Conservation (phyloP, 2,329 filamentous ascomycete genomes). For the Fusarium hostae region DNA sequence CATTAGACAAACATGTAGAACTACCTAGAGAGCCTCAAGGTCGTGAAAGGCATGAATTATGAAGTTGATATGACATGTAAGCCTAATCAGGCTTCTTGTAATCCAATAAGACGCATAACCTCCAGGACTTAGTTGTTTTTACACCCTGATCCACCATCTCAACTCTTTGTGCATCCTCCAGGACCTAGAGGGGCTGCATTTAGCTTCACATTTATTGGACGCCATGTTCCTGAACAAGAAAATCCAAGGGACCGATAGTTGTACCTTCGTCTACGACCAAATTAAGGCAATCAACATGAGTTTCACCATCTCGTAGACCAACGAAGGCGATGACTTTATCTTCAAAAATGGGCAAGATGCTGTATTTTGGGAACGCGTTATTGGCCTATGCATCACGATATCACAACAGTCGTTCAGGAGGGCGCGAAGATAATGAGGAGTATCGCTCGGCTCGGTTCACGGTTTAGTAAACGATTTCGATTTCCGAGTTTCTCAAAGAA, state of each 20-base stretch:
- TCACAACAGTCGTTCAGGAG: too few species aligned
- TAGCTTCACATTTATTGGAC: not conserved
- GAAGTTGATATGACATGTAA: rapidly evolving
- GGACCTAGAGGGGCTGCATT: not conserved
- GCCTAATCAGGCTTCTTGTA: rapidly evolving
- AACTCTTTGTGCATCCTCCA: too few species aligned
- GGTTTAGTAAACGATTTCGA: not conserved
- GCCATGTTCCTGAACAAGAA: not conserved
- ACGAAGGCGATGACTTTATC: not conserved
- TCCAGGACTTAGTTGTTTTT: too few species aligned
- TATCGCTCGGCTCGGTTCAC: not conserved
- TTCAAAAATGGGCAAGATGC: not conserved
- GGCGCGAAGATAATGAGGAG: not conserved
- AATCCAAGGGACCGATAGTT: not conserved
- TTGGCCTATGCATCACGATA: not conserved
- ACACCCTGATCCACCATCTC: too few species aligned
- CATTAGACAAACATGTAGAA: not conserved
- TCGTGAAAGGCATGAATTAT: not conserved
- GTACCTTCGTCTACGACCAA: not conserved
- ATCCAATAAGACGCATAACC: not conserved
- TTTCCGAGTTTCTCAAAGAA: not conserved
- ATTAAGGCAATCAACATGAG: not conserved
- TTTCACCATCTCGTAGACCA: not conserved
- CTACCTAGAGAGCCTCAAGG: too few species aligned
- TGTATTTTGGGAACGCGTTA: not conserved